phyloP scores from a whole-genome alignment of 2,329 filamentous ascomycete species.

The Phyllachora maydis region DNA sequence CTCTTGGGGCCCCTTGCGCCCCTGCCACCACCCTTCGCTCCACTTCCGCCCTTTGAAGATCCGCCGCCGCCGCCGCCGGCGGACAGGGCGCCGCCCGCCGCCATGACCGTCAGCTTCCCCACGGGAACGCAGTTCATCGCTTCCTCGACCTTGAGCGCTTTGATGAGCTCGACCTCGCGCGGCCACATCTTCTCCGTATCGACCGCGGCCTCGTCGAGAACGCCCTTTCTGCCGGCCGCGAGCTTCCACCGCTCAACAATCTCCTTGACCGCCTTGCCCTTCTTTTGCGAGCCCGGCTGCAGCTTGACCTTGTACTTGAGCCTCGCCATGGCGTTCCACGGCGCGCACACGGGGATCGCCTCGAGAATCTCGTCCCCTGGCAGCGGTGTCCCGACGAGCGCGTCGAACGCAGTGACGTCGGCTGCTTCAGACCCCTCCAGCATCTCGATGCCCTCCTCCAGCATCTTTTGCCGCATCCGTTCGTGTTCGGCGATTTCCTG shows the following conservation, averaged over 20 bases:
- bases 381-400: constrained; percentile 56
- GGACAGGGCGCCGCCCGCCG: constrained; percentile 32
- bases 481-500: constrained; percentile 60
- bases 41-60: constrained; percentile 12
- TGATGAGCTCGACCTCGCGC: constrained; percentile 67
- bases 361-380: constrained; percentile 68
- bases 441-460: constrained; percentile 35
- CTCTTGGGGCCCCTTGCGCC: no score
- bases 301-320: constrained; percentile 93
- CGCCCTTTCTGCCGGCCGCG: constrained; percentile 35
- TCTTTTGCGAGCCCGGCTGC: constrained; percentile 77
- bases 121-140: constrained; percentile 65
- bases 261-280: constrained; percentile 85
- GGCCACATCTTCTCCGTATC: constrained; percentile 68
- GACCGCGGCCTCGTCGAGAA: constrained; percentile 35
- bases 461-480: constrained; percentile 38
- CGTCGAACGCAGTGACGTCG: constrained; percentile 37
- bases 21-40: constrained; percentile 19
- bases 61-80: constrained; percentile 18
- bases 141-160: constrained; percentile 62
- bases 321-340: constrained; percentile 39
- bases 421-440: constrained; percentile 38
- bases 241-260: constrained; percentile 64
- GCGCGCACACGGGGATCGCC: constrained; percentile 40
- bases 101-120: constrained; percentile 60